Percentiles rank a stretch among this genome's conserved stretches.
phyloP scores from a whole-genome alignment of 208 protist species.

The Leishmania amazonensis region DNA sequence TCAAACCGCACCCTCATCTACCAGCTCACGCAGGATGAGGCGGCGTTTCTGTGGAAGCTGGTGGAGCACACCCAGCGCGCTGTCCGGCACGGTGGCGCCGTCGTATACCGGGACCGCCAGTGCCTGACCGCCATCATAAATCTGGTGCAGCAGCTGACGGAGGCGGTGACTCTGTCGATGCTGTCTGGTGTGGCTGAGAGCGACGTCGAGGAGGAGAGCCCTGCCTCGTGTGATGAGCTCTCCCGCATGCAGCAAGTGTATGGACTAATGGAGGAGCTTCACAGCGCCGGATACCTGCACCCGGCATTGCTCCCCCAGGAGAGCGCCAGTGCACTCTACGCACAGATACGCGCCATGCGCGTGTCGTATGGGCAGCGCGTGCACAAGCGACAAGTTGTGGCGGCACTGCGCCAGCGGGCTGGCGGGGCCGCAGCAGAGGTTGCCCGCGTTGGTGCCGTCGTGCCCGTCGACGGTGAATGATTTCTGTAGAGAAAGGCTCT shows the following conservation, averaged over 20 bases:
- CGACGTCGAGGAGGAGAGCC: conserved; percentile 24
- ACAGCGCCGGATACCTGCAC: conserved; percentile 60
- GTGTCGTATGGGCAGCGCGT: conserved; percentile 59
- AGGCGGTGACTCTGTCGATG: conserved; percentile 59
- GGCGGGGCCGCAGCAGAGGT: not conserved
- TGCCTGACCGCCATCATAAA: conserved; percentile 57
- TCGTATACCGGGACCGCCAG: conserved; percentile 47
- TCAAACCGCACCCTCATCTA: conserved; percentile 56
- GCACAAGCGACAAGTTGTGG: conserved; percentile 44
- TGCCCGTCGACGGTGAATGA: not conserved
- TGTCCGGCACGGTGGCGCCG: conserved; percentile 48
- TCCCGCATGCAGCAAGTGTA: conserved; percentile 56
- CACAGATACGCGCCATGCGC: conserved; percentile 56
- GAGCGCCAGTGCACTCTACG: conserved; percentile 50
- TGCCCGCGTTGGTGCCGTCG: not conserved
- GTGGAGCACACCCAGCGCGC: conserved; percentile 33
- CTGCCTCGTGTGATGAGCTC: conserved; percentile 27
- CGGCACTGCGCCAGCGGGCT: conserved; percentile 30
- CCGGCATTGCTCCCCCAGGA: conserved; percentile 45
- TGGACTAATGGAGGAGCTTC: conserved; percentile 57
- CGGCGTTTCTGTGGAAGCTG: conserved; percentile 42
- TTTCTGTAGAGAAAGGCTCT: not conserved
- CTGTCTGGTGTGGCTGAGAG: conserved; percentile 11
- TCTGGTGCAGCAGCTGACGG: conserved; percentile 51
- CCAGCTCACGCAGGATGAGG: conserved; percentile 69